These are phyloP conservation scores for Apiospora saccharicola DNA, from an alignment of 2,329 filamentous ascomycete genomes.

Conservation along the genomic window DNA sequence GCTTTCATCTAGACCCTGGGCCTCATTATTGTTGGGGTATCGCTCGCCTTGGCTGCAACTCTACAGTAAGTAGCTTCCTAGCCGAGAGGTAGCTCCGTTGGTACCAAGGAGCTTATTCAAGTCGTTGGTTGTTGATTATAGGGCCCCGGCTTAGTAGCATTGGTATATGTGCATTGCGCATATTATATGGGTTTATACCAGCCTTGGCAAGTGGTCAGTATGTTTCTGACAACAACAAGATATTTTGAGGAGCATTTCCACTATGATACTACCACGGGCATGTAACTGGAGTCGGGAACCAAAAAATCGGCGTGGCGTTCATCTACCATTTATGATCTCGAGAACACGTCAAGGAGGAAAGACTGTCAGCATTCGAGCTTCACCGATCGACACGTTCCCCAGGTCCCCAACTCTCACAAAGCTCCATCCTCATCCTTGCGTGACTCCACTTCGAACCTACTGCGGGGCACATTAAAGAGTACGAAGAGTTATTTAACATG, in stretches of 20 bases:
- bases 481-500: not conserved
- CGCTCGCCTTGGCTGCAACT: conserved; percentile 6
- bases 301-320: no score
- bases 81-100: conserved; percentile 4
- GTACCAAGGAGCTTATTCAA: not conserved
- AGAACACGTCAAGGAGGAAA: no score
- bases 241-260: no score
- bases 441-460: no score
- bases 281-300: no score
- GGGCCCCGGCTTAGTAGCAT: not conserved
- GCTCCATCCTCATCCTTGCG: no score
- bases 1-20: not conserved
- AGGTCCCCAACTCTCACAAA: no score
- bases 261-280: no score
- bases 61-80: conserved; percentile 14
- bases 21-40: not conserved
- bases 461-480: not conserved
- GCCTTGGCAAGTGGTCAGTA: not conserved
- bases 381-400: no score
- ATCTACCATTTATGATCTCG: no score
- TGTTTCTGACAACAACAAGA: not conserved
- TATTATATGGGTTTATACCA: not conserved
- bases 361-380: no score
- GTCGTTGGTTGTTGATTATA: not conserved
- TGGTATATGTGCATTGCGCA: not conserved